Percentiles rank a stretch among this genome's conserved stretches.
Evolutionary conservation across 2,329 filamentous ascomycete species (phyloP).

Genomic region (Cladophialophora carrionii): DNA sequence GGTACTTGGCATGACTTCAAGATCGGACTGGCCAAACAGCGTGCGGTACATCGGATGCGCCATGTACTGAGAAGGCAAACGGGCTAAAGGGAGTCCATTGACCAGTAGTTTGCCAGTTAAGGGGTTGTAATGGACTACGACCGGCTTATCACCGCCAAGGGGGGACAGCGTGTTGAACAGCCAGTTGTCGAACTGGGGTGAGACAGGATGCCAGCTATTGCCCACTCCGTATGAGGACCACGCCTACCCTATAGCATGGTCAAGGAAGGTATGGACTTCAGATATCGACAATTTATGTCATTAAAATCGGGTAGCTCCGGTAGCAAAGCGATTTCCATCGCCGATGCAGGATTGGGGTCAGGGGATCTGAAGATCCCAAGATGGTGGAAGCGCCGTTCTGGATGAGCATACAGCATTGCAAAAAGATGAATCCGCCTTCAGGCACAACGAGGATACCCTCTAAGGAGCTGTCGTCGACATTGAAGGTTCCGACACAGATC

Average conservation of each 20-base stretch:
- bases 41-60: constrained; percentile 46
- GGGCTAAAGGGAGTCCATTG: constrained; percentile 54
- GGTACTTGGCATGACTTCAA: constrained; percentile 52
- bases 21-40: constrained; percentile 50
- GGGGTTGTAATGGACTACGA: constrained; percentile 53
- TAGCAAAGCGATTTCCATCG: constrained; percentile 21
- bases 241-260: constrained; percentile 32
- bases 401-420: constrained; percentile 47
- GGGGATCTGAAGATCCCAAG: constrained; percentile 11
- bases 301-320: constrained; percentile 12
- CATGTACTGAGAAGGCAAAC: constrained; percentile 54
- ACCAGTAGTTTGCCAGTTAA: constrained; percentile 58
- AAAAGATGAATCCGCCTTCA: constrained; percentile 42
- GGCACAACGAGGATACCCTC: constrained; percentile 38
- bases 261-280: constrained; percentile 22
- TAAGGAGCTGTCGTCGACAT: constrained; percentile 46
- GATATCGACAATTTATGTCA: constrained; percentile 22
- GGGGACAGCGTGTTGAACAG: constrained; percentile 37
- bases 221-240: constrained; percentile 32
- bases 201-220: constrained; percentile 13
- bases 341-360: constrained; percentile 21
- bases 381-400: constrained; percentile 41
- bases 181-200: constrained; percentile 42
- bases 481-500: constrained; percentile 51
- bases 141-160: not conserved